Conservation (phyloP, 2,329 filamentous ascomycete genomes). For the Botrytis fabae region DNA sequence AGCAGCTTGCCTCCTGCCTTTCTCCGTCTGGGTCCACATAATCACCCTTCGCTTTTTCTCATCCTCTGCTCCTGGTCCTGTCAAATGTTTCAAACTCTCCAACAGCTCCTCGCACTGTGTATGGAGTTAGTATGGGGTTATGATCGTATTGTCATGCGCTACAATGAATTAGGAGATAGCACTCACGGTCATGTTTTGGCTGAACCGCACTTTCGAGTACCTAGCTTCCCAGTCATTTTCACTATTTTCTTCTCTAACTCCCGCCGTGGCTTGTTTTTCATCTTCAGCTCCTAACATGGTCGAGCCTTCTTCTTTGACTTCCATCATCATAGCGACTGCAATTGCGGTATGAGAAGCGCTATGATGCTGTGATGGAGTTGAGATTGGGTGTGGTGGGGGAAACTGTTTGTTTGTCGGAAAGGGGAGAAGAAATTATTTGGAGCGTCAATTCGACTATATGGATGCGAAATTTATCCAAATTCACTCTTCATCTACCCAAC, state of each 20-base stretch:
- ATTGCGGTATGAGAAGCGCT: not conserved
- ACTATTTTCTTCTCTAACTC: not conserved
- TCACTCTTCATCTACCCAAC: not conserved
- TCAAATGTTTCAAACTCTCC: not conserved
- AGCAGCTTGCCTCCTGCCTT: not conserved
- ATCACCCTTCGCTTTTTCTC: constrained; percentile 2
- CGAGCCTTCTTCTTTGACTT: not conserved
- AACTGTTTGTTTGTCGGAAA: not conserved
- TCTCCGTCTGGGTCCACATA: not conserved
- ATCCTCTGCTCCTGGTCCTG: constrained; percentile 1
- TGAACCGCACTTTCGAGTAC: not conserved
- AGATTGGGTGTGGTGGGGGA: too few species aligned
- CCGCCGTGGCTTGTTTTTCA: not conserved
- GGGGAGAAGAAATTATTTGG: not conserved
- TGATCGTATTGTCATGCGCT: not conserved
- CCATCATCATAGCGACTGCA: not conserved
- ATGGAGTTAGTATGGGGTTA: not conserved
- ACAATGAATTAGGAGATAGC: not conserved
- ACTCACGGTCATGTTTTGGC: not conserved
- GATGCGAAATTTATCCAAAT: not conserved
- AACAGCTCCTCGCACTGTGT: not conserved
- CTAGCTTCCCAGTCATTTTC: not conserved
- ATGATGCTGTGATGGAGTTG: not conserved
- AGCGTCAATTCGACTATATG: not conserved
- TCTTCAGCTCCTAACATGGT: not conserved